These are phyloP conservation scores for Prunus campanulata DNA, from an alignment of 306 rosid genomes.

Conservation along the genomic window DNA sequence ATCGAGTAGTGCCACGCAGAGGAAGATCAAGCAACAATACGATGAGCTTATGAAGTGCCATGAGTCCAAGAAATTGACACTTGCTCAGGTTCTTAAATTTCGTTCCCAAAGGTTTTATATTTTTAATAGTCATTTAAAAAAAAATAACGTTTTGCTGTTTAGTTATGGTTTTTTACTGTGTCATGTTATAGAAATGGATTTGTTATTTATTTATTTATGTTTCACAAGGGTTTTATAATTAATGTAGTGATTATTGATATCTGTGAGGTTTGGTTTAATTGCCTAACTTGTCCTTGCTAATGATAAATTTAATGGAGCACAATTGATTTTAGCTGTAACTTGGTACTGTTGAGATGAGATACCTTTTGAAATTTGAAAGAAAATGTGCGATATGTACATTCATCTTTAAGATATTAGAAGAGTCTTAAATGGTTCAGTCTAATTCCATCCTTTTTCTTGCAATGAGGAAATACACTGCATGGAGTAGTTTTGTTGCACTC, in stretches of 20 bases:
- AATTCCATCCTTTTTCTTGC: neutral
- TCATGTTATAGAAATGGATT: neutral
- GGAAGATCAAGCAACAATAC: conserved; percentile 77
- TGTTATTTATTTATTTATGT: neutral
- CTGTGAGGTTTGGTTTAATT: neutral
- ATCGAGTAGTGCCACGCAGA: conserved; percentile 71
- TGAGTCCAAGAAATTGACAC: conserved; percentile 56
- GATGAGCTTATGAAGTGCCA: conserved; percentile 71
- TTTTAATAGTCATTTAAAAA: too few relatives aligned
- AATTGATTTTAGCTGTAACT: neutral
- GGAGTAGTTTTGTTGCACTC: neutral
- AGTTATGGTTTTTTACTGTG: neutral
- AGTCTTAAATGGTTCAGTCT: neutral
- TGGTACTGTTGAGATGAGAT: neutral
- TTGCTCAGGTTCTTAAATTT: conserved; percentile 52
- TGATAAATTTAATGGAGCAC: neutral
- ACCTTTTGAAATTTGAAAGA: neutral
- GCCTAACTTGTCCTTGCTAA: neutral
- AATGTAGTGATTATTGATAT: neutral
- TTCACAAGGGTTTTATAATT: neutral
- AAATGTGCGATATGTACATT: neutral
- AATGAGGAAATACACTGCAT: neutral
- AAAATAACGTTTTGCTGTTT: neutral
- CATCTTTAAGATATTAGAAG: neutral
- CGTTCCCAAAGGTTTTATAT: neutral